Base-by-base conservation (phyloP, 257 asterid genomes). In the Osmanthus fragrans region DNA sequence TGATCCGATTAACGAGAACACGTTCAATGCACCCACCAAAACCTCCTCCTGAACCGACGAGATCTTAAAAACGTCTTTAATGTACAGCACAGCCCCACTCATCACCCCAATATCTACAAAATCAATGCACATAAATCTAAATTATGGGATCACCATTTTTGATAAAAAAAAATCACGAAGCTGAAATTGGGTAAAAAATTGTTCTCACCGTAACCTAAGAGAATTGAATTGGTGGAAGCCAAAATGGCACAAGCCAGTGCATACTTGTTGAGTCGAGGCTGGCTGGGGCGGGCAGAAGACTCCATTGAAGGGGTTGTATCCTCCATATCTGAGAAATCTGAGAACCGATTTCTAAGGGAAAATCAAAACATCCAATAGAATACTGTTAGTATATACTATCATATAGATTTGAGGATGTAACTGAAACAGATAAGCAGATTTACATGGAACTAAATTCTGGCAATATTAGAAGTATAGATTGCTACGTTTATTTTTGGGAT, bases 181-280 rank as follows among this genome's bases (percentile, higher is more conserved):
- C 33, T 0, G 40, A 10, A 25, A 33, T n/a, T 8, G 40, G 30
- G 56, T 40, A 40, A 40, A 40, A 42, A 3, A 37, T 5, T 25
- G 63, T 64, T 37, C 63, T 79, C 79, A 91, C 98, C 96, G 70
- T 93, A 93, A 25, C 98, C 98, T 79, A 93, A 76, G 51, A 93
- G 93, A 81, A 91, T 90, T 32, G 97, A 93, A 79, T 88, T 93
- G 65, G 97, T 87, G 74, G 98, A 93, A 29, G 97, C 98, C 85
- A 93, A 79, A 72, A 93, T 69, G 34, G 98, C 97, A 63, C 96
- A 90, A 7, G 86, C 90, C 11, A 93, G 87, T 11, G 97, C 94
- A 70, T 80, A 89, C 27, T 80, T 91, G 90, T 89, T 93, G 65
- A 89, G 75, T 30, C 84, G 83, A 73, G 89, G 79, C 3, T 58